phyloP scores from a whole-genome alignment of 2,329 filamentous ascomycete species.

The Harringtonia lauricola region DNA sequence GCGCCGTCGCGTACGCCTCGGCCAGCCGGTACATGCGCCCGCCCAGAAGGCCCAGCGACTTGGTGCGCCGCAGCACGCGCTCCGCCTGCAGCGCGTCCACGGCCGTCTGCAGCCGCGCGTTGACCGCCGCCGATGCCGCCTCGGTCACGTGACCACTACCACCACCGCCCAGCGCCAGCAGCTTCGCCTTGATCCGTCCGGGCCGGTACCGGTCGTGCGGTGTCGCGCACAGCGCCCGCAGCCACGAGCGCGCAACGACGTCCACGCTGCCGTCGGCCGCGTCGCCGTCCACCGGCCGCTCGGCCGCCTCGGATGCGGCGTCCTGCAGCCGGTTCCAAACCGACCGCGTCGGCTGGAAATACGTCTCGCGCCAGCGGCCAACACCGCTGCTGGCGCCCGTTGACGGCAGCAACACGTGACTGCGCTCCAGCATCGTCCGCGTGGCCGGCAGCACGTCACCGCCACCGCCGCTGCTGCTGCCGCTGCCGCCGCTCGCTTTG shows the following conservation, averaged over 20 bases:
- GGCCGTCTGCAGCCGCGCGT: slow-evolving; percentile 33
- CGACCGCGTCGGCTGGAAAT: slow-evolving; percentile 40
- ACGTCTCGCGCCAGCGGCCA: slow-evolving; percentile 43
- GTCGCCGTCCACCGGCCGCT: slow-evolving; percentile 19
- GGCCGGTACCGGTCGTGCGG: slow-evolving; percentile 35
- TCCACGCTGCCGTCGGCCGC: neutral
- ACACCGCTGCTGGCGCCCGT: slow-evolving; percentile 10
- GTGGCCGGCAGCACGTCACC: slow-evolving; percentile 31
- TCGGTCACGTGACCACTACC: neutral
- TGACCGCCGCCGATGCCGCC: slow-evolving; percentile 25
- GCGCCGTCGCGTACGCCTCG: slow-evolving; percentile 42
- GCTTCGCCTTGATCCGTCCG: slow-evolving; percentile 36
- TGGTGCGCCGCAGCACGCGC: slow-evolving; percentile 48
- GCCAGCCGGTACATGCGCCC: slow-evolving; percentile 54
- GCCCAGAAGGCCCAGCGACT: slow-evolving; percentile 42
- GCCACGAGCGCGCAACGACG: slow-evolving; percentile 28
- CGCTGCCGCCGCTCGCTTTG: neutral
- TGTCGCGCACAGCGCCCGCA: slow-evolving; percentile 47
- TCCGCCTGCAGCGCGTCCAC: slow-evolving; percentile 36
- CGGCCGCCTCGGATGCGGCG: slow-evolving; percentile 35
- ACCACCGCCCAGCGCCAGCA: slow-evolving; percentile 30
- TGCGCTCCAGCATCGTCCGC: slow-evolving; percentile 30
- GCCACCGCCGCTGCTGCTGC: no score
- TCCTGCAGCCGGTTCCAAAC: slow-evolving; percentile 48
- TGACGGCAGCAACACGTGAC: slow-evolving; percentile 22